Percentiles rank a stretch among this genome's conserved stretches.
phyloP scores from a whole-genome alignment of 148 eudicot species.

The Silene conica region DNA sequence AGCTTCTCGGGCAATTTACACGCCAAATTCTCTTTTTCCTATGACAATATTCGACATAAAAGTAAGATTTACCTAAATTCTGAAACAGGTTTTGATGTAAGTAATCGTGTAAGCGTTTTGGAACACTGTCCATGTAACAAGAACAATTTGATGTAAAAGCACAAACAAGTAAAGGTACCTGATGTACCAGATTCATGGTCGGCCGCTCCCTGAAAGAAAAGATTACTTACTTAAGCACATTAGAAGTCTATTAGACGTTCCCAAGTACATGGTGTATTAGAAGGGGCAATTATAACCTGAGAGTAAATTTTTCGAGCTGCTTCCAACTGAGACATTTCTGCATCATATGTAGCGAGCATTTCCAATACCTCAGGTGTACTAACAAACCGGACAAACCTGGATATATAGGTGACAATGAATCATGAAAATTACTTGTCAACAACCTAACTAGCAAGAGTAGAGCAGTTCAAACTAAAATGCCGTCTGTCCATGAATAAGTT shows the following conservation, averaged over 20 bases:
- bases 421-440: conserved; percentile 11
- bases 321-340: conserved; percentile 93
- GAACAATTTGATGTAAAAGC: conserved; percentile 5
- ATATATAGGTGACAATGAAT: conserved; percentile 16
- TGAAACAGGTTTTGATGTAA: too few species aligned
- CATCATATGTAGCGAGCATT: conserved; percentile 68
- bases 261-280: conserved; percentile 8
- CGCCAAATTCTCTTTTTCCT: too few species aligned
- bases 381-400: conserved; percentile 94
- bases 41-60: not conserved
- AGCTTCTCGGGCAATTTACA: not conserved
- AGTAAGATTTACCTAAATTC: too few species aligned
- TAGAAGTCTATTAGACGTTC: not conserved
- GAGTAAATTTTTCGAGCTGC: conserved; percentile 87
- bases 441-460: not conserved
- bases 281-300: conserved; percentile 46
- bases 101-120: too few species aligned
- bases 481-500: too few species aligned
- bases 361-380: conserved; percentile 91
- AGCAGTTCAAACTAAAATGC: not conserved
- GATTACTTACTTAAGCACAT: conserved; percentile 10
- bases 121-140: too few species aligned
- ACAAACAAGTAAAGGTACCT: conserved; percentile 34
- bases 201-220: conserved; percentile 56
- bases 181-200: conserved; percentile 43